A percentile compares a stretch with the other conserved stretches of the same genome.
phyloP scores from a whole-genome alignment of 2,329 filamentous ascomycete genomes.

The Hypoxylon sp. region DNA sequence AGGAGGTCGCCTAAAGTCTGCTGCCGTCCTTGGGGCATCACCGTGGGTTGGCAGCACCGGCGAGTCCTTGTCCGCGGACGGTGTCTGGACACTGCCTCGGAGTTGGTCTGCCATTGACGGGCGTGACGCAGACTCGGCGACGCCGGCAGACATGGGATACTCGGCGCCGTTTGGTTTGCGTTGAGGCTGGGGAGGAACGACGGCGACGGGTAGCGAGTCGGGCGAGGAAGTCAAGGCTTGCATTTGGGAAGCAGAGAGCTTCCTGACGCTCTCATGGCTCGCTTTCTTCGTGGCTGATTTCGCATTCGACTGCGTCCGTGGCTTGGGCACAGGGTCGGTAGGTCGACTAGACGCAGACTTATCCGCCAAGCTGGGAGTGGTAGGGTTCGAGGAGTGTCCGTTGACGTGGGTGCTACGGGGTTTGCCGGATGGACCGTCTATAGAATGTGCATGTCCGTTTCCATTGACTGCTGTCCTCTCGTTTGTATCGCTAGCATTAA shows the following conservation, averaged over 20 bases:
- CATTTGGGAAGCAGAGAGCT: conserved; percentile 70
- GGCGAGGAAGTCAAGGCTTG: conserved; percentile 68
- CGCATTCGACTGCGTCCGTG: conserved; percentile 42
- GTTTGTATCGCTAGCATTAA: neutral
- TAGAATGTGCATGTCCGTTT: conserved; percentile 9
- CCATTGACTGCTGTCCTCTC: conserved; percentile 20
- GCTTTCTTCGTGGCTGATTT: conserved; percentile 46
- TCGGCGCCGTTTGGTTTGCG: conserved; percentile 53
- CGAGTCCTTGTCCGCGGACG: conserved; percentile 37
- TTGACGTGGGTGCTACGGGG: conserved; percentile 3
- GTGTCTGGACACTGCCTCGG: conserved; percentile 40
- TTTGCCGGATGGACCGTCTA: conserved; percentile 17
- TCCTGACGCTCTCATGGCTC: conserved; percentile 61
- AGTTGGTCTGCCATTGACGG: conserved; percentile 53
- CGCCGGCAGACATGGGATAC: conserved; percentile 55
- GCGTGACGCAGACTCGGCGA: conserved; percentile 52
- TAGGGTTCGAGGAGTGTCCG: conserved; percentile 18
- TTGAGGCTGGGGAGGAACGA: conserved; percentile 52
- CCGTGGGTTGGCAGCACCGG: conserved; percentile 49
- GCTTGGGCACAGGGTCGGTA: conserved; percentile 29
- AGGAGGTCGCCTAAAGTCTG: conserved; percentile 52
- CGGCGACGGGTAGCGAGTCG: conserved; percentile 68
- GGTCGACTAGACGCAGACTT: conserved; percentile 23
- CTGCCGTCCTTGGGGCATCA: conserved; percentile 42
- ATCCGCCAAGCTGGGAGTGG: conserved; percentile 15